These are phyloP conservation scores for Deinandra increscens DNA, from an alignment of 129 eudicot genomes.

Conservation along the genomic window DNA sequence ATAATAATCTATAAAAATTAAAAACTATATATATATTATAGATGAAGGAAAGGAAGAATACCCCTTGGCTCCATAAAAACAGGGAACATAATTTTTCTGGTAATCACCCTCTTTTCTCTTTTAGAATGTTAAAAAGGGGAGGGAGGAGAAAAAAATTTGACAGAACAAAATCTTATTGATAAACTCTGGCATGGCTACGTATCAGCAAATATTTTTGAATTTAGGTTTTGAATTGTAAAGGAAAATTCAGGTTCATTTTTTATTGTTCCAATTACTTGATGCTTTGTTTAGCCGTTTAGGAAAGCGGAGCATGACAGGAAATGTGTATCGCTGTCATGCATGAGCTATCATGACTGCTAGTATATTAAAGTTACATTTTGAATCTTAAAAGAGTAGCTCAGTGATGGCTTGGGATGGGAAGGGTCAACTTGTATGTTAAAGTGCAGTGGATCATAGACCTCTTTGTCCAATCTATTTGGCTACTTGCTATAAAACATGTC, in stretches of 20 bases:
- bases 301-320: too few relatives aligned
- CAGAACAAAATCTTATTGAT: neutral
- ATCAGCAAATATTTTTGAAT: neutral
- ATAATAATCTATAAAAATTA: too few relatives aligned
- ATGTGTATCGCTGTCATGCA: neutral
- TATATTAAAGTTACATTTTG: neutral
- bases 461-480: neutral
- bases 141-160: neutral
- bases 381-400: too few relatives aligned
- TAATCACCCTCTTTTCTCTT: neutral
- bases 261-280: too few relatives aligned
- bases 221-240: neutral
- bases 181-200: neutral
- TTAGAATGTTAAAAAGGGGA: too few relatives aligned
- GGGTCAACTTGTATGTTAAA: neutral
- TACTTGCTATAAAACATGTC: neutral
- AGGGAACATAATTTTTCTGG: neutral
- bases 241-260: too few relatives aligned
- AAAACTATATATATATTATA: too few relatives aligned
- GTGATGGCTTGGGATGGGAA: neutral
- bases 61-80: neutral
- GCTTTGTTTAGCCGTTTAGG: too few relatives aligned
- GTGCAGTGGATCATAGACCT: too few relatives aligned
- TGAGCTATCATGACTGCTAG: neutral
- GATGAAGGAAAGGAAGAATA: neutral